Evolutionary conservation across 371 early-diverging fungal genomes (phyloP).

Genomic region (Conidiobolus incongruus): DNA sequence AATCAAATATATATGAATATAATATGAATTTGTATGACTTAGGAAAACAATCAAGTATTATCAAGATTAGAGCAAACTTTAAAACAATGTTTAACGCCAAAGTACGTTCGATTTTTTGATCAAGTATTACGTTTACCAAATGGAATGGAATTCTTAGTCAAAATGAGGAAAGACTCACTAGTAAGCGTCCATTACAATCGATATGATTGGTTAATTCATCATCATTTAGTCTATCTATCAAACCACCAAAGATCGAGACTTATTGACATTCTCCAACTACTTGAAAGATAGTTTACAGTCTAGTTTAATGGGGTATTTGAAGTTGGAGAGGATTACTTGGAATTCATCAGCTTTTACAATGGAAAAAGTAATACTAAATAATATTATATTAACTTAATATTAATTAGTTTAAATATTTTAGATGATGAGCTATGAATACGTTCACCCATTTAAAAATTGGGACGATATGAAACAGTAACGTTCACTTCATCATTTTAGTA

Average conservation of each 20-base stretch:
- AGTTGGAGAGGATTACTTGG: slow-evolving; percentile 57
- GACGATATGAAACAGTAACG: slow-evolving; percentile 39
- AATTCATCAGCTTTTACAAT: slow-evolving; percentile 42
- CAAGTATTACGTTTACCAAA: slow-evolving; percentile 43
- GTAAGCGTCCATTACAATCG: slow-evolving; percentile 9
- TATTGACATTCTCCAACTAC: slow-evolving; percentile 24
- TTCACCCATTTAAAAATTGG: slow-evolving; percentile 54
- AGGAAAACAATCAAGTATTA: no score
- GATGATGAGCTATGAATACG: slow-evolving; percentile 57
- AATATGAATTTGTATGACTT: no score
- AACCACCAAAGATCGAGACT: slow-evolving; percentile 6
- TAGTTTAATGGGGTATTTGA: slow-evolving; percentile 41
- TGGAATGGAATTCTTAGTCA: slow-evolving; percentile 47
- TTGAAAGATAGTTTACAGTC: slow-evolving; percentile 30
- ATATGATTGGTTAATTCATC: no score
- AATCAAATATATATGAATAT: no score
- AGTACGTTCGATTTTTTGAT: slow-evolving; percentile 37
- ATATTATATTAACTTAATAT: background rate
- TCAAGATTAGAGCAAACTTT: slow-evolving; percentile 17
- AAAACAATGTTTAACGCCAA: slow-evolving; percentile 31
- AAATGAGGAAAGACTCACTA: slow-evolving; percentile 44
- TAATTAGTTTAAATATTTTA: slow-evolving; percentile 7
- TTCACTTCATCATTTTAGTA: background rate
- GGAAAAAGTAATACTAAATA: slow-evolving; percentile 29
- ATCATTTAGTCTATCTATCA: background rate